These are phyloP conservation scores for Cryphonectria nitschkei DNA, from an alignment of 2,329 filamentous ascomycete genomes.

Conservation along the genomic window DNA sequence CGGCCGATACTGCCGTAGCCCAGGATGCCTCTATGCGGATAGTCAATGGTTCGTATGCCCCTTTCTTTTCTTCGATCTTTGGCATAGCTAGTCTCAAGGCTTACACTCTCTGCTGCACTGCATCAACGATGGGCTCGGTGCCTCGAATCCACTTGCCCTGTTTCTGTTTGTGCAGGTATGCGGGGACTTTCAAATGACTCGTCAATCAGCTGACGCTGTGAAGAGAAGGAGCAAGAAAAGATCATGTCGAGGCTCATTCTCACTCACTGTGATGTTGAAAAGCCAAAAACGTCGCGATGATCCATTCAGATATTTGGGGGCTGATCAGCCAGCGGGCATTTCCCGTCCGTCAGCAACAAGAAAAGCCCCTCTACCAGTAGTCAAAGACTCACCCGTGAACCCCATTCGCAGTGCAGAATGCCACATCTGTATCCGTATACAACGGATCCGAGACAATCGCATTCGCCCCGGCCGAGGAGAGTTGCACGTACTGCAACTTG, in stretches of 20 bases:
- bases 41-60: constrained; percentile 1
- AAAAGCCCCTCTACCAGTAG: neutral
- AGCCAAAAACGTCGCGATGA: constrained; percentile 55
- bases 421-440: constrained; percentile 53
- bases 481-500: constrained; percentile 56
- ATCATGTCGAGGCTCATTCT: neutral
- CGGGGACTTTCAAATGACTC: constrained; percentile 43
- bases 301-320: constrained; percentile 62
- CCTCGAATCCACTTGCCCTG: constrained; percentile 48
- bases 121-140: constrained; percentile 43
- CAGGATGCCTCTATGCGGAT: constrained; percentile 48
- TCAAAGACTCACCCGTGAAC: constrained; percentile 54
- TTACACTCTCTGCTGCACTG: constrained; percentile 54
- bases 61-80: neutral
- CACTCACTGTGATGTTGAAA: constrained; percentile 44
- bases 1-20: constrained; percentile 60
- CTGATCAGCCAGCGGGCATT: constrained; percentile 36
- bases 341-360: neutral
- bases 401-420: constrained; percentile 59
- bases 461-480: constrained; percentile 59
- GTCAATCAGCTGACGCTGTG: too few relatives aligned
- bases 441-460: constrained; percentile 50
- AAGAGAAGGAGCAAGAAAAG: neutral
- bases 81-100: constrained; percentile 28
- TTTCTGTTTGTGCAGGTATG: constrained; percentile 49